Evolutionary conservation across 768 basidiomycete genomes (phyloP).

Genomic region (Rhizopogon vinicolor): DNA sequence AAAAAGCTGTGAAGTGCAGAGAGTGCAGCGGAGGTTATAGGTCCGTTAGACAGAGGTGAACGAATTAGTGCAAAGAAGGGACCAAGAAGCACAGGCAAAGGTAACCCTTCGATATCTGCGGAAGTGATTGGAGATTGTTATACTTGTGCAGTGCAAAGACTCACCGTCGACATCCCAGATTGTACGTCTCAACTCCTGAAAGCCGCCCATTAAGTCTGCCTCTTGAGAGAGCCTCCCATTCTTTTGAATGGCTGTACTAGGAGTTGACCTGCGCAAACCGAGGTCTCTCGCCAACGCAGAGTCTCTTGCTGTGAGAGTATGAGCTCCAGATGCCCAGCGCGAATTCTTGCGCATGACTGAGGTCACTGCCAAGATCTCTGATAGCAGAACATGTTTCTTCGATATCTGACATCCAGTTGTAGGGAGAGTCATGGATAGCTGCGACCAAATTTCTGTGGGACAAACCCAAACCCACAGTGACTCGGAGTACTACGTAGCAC

Average conservation of each 20-base stretch:
- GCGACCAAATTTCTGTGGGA: not conserved
- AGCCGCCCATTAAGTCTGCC: slow-evolving; percentile 84
- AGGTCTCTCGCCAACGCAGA: slow-evolving; percentile 69
- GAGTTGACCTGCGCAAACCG: slow-evolving; percentile 61
- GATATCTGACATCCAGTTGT: slow-evolving; percentile 31
- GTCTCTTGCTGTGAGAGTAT: slow-evolving; percentile 57
- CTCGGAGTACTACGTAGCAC: not conserved
- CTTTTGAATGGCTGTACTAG: slow-evolving; percentile 36
- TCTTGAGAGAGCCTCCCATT: slow-evolving; percentile 58
- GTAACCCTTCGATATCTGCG: slow-evolving; percentile 55
- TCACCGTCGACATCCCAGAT: slow-evolving; percentile 66
- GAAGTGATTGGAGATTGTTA: not conserved
- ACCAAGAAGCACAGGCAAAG: slow-evolving; percentile 60
- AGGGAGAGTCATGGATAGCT: not conserved
- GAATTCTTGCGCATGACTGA: slow-evolving; percentile 97
- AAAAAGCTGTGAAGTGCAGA: slow-evolving; percentile 88
- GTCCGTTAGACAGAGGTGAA: slow-evolving; percentile 92
- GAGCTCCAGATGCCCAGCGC: slow-evolving; percentile 81
- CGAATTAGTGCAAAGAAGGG: slow-evolving; percentile 94
- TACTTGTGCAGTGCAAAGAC: slow-evolving; percentile 12
- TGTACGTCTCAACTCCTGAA: slow-evolving; percentile 77
- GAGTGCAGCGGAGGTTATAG: slow-evolving; percentile 94
- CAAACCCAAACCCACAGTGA: not conserved
- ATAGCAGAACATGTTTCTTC: slow-evolving; percentile 76
- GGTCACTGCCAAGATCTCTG: slow-evolving; percentile 89